Conservation (phyloP, 495 filamentous ascomycete genomes). For the Recurvomyces mirabilis region DNA sequence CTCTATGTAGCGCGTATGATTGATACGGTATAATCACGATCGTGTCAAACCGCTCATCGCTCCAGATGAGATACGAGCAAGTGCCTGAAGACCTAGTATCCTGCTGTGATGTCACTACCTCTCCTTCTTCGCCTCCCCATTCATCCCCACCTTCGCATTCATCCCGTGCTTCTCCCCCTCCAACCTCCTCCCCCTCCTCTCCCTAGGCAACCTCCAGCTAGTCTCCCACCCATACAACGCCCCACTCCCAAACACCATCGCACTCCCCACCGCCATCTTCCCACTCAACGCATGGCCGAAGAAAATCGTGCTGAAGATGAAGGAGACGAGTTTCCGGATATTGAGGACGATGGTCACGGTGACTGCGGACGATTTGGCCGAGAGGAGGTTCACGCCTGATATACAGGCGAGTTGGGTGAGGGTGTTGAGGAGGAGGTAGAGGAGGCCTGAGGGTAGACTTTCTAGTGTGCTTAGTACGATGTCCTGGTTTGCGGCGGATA, state of each 20-base stretch:
- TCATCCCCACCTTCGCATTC: not conserved
- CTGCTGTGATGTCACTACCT: too few relatives aligned
- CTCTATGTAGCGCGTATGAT: too few relatives aligned
- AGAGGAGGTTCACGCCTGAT: conserved; percentile 83
- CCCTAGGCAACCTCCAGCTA: conserved; percentile 22
- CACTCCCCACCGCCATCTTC: conserved; percentile 68
- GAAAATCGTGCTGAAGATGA: conserved; percentile 79
- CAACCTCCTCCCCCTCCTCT: conserved; percentile 5
- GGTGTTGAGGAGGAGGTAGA: conserved; percentile 67
- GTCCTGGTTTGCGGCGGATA: not conserved
- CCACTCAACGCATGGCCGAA: conserved; percentile 73
- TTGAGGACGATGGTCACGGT: conserved; percentile 95
- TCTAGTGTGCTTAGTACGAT: not conserved
- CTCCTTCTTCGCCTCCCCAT: not conserved
- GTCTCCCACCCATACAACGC: conserved; percentile 77
- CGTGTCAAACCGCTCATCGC: too few relatives aligned
- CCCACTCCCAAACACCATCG: conserved; percentile 77
- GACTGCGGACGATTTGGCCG: conserved; percentile 72
- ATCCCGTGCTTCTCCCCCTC: too few relatives aligned
- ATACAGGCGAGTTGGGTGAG: conserved; percentile 91
- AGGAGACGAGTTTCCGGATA: conserved; percentile 84
- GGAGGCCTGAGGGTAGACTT: conserved; percentile 54
- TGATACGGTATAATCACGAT: too few relatives aligned
- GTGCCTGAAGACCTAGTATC: too few relatives aligned
- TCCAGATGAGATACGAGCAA: too few relatives aligned